Evolutionary conservation across 2,329 filamentous ascomycete genomes (phyloP).

Genomic region (Claviceps africana): DNA sequence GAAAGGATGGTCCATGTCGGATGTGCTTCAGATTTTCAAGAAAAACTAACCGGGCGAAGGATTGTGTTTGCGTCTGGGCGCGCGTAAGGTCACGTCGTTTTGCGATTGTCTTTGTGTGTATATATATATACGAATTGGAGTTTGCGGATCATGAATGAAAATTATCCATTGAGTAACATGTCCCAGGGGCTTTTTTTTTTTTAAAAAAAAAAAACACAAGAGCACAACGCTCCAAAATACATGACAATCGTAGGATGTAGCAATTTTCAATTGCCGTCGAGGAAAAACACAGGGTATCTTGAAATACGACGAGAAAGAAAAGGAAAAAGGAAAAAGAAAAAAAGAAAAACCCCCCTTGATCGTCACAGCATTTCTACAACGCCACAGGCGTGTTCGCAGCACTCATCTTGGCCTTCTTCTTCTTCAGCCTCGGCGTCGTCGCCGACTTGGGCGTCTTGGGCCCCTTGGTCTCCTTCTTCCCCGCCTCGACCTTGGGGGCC

Average conservation of each 20-base stretch:
- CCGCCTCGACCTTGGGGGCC: slow-evolving; percentile 27
- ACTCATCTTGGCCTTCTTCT: slow-evolving; percentile 34
- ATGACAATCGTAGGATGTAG: no score
- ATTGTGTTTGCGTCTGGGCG: background rate
- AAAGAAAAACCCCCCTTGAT: background rate
- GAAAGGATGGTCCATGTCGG: slow-evolving; percentile 4
- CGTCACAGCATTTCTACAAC: slow-evolving; percentile 9
- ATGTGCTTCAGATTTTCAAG: background rate
- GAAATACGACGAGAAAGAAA: background rate
- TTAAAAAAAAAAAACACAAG: no score
- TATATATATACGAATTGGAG: no score
- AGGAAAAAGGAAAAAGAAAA: no score
- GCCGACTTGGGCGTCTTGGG: slow-evolving; percentile 30
- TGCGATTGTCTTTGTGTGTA: no score
- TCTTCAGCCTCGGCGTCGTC: slow-evolving; percentile 28
- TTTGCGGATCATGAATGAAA: no score
- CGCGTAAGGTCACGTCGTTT: no score
- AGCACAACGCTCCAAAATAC: no score
- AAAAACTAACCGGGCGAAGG: slow-evolving; percentile 1
- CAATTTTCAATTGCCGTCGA: background rate
- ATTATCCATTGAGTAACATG: no score
- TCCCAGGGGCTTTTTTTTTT: no score
- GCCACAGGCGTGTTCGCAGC: slow-evolving; percentile 19
- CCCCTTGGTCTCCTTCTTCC: slow-evolving; percentile 32
- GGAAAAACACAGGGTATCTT: background rate